Evolutionary conservation across 2,329 filamentous ascomycete species (phyloP), one percentile per base, ranked within the genome.

Genomic region (Allantophomopsis cytisporea): DNA sequence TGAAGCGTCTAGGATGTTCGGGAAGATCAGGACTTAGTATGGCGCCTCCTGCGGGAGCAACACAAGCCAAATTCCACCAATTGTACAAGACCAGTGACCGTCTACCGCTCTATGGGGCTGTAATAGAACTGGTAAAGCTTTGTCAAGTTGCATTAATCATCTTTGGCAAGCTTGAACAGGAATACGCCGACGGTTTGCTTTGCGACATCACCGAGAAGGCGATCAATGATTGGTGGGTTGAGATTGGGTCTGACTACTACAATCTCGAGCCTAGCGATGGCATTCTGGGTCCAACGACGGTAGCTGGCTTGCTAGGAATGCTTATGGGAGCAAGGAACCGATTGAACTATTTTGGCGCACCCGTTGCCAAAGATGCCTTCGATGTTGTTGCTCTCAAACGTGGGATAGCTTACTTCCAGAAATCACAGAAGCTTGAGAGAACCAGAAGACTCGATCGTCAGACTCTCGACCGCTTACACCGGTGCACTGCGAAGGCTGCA

Each of bases 191-290:
- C 53, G 91, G 91, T 0, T 63, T 95, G 17, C 71, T 98, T 3
- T 98, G 91, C 57, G 91, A 98, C 61, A 69, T 91, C 34, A 96
- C 91, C 0, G 91, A 98, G 57, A 80, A 73, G 45, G 86, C 88
- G 2, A 77, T 96, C 50, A 81, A 80, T 45, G 84, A 95, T 57
- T 98, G 91, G 91, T 96, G 91, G 91, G 80, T 83, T 1, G 85
- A 94, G 52, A 81, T 95, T 43, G 91, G 91, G 2, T 80, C 80
- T 1, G 89, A 96, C 48, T 80, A 91, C 53, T 95, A 89, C 64
- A 93, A 89, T 40, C 75, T 87, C 28, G 91, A 96, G 58, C 89
- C 91, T 2, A 83, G 82, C 8, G 91, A 98, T 60, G 89, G 89
- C 11, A 87, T 94, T 16, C 64, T 98, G 2, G 91, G 91, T 0